A percentile compares a stretch with the other conserved stretches of the same genome.
These are phyloP conservation scores for Mucor piriformis DNA, from an alignment of 371 early-diverging fungal genomes.

Conservation along the genomic window DNA sequence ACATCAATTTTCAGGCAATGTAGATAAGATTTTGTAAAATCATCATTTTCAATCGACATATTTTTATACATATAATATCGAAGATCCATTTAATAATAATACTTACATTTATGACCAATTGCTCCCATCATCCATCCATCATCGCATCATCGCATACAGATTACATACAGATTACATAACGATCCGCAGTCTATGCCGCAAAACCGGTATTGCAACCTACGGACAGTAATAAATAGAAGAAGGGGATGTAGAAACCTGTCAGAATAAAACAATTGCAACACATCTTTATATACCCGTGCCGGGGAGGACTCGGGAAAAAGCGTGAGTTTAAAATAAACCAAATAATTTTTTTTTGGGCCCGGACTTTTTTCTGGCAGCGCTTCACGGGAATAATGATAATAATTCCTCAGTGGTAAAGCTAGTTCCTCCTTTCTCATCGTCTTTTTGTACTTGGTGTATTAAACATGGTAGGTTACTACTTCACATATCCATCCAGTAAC, in stretches of 20 bases:
- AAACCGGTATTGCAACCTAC: too few relatives aligned
- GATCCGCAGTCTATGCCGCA: too few relatives aligned
- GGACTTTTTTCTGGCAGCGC: not conserved
- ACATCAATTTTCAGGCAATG: conserved; percentile 30
- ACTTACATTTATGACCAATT: conserved; percentile 19
- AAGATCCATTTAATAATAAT: not conserved
- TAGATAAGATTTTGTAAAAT: conserved; percentile 24
- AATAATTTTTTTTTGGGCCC: not conserved
- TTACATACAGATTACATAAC: too few relatives aligned
- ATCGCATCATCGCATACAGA: too few relatives aligned
- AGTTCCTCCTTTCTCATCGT: conserved; percentile 24
- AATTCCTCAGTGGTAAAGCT: not conserved
- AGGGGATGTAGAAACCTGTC: too few relatives aligned
- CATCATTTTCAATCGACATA: conserved; percentile 14
- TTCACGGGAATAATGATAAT: not conserved
- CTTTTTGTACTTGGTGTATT: conserved; percentile 27
- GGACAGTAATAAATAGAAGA: too few relatives aligned
- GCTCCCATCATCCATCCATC: not conserved
- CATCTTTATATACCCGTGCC: too few relatives aligned
- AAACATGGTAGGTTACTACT: conserved; percentile 18
- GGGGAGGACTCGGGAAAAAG: too few relatives aligned
- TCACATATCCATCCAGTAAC: conserved; percentile 16
- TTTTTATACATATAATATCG: not conserved
- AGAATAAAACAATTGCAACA: too few relatives aligned
- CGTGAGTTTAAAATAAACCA: not conserved